These are phyloP conservation scores for Carpinus fangiana DNA, from an alignment of 306 rosid genomes.

Conservation along the genomic window DNA sequence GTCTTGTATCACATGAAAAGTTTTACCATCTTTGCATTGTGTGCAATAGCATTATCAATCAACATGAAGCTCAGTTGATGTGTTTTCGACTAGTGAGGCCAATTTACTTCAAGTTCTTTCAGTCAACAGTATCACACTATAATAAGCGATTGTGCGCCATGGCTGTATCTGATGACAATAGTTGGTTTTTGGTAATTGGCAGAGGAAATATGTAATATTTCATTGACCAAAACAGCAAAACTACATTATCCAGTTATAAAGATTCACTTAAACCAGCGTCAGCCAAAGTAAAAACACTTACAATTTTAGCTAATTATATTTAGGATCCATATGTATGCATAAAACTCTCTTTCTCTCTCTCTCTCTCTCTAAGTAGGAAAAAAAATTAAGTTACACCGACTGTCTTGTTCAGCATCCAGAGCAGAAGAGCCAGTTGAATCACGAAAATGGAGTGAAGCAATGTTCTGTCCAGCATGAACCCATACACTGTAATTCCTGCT, in stretches of 20 bases:
- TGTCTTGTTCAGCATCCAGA: conserved; percentile 93
- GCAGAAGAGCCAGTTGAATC: conserved; percentile 70
- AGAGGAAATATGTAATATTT: not conserved
- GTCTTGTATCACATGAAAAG: not conserved
- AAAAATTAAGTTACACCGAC: conserved; percentile 41
- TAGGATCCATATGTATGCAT: not conserved
- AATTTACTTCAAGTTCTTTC: not conserved
- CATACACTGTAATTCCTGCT: conserved; percentile 81
- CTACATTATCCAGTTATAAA: not conserved
- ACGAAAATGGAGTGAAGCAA: conserved; percentile 92
- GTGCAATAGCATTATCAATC: not conserved
- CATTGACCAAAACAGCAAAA: not conserved
- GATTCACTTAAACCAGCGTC: not conserved
- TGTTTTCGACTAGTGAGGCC: no score
- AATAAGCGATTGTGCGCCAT: not conserved
- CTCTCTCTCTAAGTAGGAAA: not conserved
- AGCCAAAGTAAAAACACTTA: not conserved
- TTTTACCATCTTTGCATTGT: not conserved
- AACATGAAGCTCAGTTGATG: not conserved
- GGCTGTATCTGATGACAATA: not conserved
- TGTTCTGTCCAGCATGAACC: conserved; percentile 81
- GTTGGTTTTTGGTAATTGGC: not conserved
- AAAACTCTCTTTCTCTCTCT: not conserved
- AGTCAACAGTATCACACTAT: not conserved
- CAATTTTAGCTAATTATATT: not conserved